Base-by-base conservation (phyloP, 2,329 filamentous ascomycete genomes). In the Trichoderma brevicompactum region DNA sequence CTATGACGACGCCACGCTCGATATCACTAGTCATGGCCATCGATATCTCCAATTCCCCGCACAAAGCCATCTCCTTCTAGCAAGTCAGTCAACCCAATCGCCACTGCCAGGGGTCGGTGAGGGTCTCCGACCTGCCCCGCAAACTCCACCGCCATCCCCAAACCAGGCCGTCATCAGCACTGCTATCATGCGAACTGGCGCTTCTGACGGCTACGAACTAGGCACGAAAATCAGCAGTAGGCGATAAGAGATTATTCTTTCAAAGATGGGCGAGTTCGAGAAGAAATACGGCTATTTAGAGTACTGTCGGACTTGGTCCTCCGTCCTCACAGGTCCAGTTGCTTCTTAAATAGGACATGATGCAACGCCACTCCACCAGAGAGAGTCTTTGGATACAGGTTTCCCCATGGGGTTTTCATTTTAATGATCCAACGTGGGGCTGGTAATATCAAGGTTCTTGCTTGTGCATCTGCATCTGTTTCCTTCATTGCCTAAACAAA, bases 91-190 rank as follows among this genome's bases (percentile, higher is more conserved):
- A 54, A 40, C 54, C 54, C 40, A 56, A 56, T 56, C 13, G 54
- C 54, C 54, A 32, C 48, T 17, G 23, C 58, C 60, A 64, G 60
- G 60, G 60, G 64, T 68, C 65, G 68, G 68, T 53, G 69, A 66
- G 58, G 68, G 41, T 63, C 66, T 67, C 68, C 68, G 66, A 64
- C 66, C 54, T 58, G 41, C 56, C 56, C 34, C 60, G 43, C 60
- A 55, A 34, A 48, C 40, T 46, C 49, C 41, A 62, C 58, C 15
- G 36, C 40, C 43, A 41, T 52, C 36, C 38, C 43, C 46, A 41
- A 4, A 17, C 23, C 9, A 23, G 55, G 43, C 43, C n/a, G 44
- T 58, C 54, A 13, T 6, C 40, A 17, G 28, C 12, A n/a, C 41
- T 46, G 54, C 40, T 58, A 58, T 58, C 54, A 32, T 10, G 46